These are phyloP conservation scores for Acer saccharum DNA, from an alignment of 345 rosid species.

Conservation along the genomic window DNA sequence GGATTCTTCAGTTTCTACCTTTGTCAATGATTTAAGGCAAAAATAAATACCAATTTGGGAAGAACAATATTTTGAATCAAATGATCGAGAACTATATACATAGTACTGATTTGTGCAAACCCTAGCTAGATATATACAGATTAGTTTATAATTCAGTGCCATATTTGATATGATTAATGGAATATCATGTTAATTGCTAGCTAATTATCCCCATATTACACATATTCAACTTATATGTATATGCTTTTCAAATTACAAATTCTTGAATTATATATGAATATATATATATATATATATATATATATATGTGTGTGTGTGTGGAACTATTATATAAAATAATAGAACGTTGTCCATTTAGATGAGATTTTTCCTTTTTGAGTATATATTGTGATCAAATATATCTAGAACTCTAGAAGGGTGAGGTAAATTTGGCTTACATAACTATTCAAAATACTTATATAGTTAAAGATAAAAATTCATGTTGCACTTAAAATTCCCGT, in stretches of 20 bases:
- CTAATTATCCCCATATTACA: background rate
- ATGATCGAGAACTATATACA: too few species aligned
- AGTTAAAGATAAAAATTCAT: conserved; percentile 8
- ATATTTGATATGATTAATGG: too few species aligned
- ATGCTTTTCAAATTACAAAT: background rate
- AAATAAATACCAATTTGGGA: too few species aligned
- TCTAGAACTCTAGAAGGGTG: background rate
- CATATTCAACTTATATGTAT: too few species aligned
- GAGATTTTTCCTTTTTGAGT: background rate
- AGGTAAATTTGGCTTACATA: conserved; percentile 3
- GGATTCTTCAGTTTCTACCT: background rate
- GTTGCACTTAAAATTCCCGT: conserved; percentile 35
- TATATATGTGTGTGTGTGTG: background rate
- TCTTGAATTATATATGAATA: background rate
- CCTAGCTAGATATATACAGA: background rate
- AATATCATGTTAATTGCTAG: background rate
- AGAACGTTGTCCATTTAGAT: background rate
- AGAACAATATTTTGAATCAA: too few species aligned
- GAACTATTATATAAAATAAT: background rate
- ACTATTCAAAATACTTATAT: conserved; percentile 10
- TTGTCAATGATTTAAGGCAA: too few species aligned
- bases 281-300: too few species aligned
- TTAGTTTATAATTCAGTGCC: background rate
- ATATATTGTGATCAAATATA: background rate
- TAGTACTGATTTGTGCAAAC: background rate